These are phyloP conservation scores for Monosporascus sp. DNA, from an alignment of 2,329 filamentous ascomycete genomes.

Conservation along the genomic window DNA sequence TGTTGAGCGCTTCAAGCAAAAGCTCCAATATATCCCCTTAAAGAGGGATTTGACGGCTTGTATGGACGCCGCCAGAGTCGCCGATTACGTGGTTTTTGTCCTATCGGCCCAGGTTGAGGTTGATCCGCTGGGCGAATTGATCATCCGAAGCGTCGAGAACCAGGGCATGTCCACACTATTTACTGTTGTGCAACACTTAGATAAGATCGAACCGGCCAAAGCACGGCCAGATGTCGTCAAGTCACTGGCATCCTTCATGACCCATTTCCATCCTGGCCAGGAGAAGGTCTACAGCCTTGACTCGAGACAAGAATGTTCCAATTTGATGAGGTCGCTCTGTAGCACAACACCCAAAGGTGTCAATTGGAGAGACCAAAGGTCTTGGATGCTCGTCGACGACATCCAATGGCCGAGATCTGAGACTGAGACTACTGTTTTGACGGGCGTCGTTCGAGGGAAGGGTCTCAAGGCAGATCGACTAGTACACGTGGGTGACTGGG, in stretches of 20 bases:
- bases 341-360: slow-evolving; percentile 89
- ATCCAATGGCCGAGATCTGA: slow-evolving; percentile 63
- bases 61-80: slow-evolving; percentile 78
- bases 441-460: slow-evolving; percentile 79
- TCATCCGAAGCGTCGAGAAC: slow-evolving; percentile 81
- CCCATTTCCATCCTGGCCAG: slow-evolving; percentile 87
- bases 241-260: slow-evolving; percentile 88
- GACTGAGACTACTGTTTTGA: slow-evolving; percentile 65
- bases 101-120: slow-evolving; percentile 80
- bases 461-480: slow-evolving; percentile 85
- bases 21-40: slow-evolving; percentile 75
- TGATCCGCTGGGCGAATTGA: slow-evolving; percentile 76
- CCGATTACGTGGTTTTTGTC: slow-evolving; percentile 86
- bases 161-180: slow-evolving; percentile 94
- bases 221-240: slow-evolving; percentile 68
- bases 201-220: slow-evolving; percentile 74
- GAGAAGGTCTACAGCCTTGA: slow-evolving; percentile 89
- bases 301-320: slow-evolving; percentile 83
- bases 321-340: slow-evolving; percentile 85
- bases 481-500: slow-evolving; percentile 89
- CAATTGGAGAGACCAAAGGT: slow-evolving; percentile 90
- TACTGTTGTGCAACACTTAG: slow-evolving; percentile 74
- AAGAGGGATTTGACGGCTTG: slow-evolving; percentile 69
- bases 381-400: slow-evolving; percentile 90
- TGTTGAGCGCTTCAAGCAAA: slow-evolving; percentile 92